Base-by-base conservation (phyloP, 1,284 basidiomycete species). In the Sporisorium reilianum region DNA sequence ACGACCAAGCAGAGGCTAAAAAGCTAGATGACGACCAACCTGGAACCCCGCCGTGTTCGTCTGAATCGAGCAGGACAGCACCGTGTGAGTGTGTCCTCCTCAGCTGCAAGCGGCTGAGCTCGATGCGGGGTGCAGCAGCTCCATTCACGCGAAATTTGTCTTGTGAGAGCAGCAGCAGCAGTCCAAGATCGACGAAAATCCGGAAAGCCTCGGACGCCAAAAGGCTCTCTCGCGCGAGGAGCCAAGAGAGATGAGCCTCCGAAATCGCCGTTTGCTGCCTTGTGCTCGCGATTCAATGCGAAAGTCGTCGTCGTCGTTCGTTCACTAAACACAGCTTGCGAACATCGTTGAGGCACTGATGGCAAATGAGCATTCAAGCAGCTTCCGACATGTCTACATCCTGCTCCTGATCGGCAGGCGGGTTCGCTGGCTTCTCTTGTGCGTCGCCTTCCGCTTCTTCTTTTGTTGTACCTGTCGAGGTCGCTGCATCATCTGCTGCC, bases 341-440 rank as follows among this genome's bases (percentile, higher is more conserved):
- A 6, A 30, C 8, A 46, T 0, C 1, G 6, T 28, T 16, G 14
- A 28, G 18, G 16, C 44, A 46, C 44, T 10, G 8, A 32, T 32
- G n/a, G 22, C 5, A 50, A 23, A 41, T 55, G 34, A 20, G 12
- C 14, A 41, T 51, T 26, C n/a, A 49, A n/a, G 49, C 22, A 36
- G 58, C 58, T 54, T 67, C 58, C 20, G 58, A 53, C 64, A 67
- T 67, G 48, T 67, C 64, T 22, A 61, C 58, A 18, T 67, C 64
- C 20, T 56, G 34, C 23, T 38, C 49, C 34, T 52, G 53, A 45
- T 30, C 48, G 5, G 63, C 40, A 57, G 58, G 38, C 22, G 40
- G 26, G 26, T 64, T 38, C 23, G 12, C 14, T 34, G 46, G 25
- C 32, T 38, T 26, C 28, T 38, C 44, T 28, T 25, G 8, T 18